These are phyloP conservation scores for Porphyrellus sp. DNA, from an alignment of 1,284 basidiomycete genomes.

Conservation along the genomic window DNA sequence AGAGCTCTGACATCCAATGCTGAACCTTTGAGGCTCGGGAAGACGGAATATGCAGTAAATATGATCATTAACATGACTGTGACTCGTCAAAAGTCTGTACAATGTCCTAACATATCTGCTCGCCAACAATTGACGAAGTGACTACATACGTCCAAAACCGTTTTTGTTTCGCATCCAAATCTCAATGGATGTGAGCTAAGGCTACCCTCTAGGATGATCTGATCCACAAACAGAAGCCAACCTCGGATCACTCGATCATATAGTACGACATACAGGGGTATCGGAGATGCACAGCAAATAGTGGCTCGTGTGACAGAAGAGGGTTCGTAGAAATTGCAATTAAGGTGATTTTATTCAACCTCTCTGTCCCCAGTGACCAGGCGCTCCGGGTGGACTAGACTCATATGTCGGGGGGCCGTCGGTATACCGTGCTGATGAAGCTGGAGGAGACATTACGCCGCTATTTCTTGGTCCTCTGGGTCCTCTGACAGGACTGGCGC, in stretches of 20 bases:
- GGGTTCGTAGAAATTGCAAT: neutral
- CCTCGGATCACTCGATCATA: neutral
- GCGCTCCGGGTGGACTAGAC: conserved; percentile 43
- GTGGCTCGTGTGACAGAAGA: conserved; percentile 20
- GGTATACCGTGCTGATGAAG: conserved; percentile 37
- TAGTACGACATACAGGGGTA: conserved; percentile 28
- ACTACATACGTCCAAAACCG: neutral
- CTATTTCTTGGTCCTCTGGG: conserved; percentile 35
- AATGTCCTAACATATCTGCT: neutral
- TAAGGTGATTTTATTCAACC: conserved; percentile 18
- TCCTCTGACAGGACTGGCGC: conserved; percentile 41
- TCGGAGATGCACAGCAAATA: conserved; percentile 16
- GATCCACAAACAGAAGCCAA: conserved; percentile 1
- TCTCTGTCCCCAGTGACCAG: conserved; percentile 52
- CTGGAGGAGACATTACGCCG: conserved; percentile 25
- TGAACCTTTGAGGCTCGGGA: neutral
- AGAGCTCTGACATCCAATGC: conserved; percentile 19
- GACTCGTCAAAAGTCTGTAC: neutral
- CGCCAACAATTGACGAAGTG: too few species aligned
- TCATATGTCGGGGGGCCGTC: conserved; percentile 68
- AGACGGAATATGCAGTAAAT: neutral
- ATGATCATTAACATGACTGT: neutral
- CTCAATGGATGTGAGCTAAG: neutral
- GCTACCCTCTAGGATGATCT: neutral
- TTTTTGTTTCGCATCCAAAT: neutral